Conservation (phyloP, 1,284 basidiomycete genomes). For the Retiboletus flavoniger region DNA sequence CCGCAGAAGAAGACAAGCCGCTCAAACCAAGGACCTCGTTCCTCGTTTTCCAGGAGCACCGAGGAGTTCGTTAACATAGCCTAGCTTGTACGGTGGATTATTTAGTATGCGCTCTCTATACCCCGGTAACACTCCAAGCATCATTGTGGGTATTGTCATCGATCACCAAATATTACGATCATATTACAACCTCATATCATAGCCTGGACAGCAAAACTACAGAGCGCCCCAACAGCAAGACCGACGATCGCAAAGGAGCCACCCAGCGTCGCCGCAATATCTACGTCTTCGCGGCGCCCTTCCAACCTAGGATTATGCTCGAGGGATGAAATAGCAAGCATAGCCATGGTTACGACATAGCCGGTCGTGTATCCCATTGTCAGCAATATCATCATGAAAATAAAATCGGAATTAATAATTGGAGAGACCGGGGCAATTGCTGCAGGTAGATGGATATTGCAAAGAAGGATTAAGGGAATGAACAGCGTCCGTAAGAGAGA, state of each 20-base stretch:
- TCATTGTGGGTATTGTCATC: not conserved
- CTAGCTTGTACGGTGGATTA: not conserved
- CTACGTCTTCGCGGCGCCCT: constrained; percentile 70
- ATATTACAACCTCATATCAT: constrained; percentile 53
- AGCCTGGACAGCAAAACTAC: constrained; percentile 75
- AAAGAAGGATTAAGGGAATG: constrained; percentile 80
- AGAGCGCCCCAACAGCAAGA: constrained; percentile 69
- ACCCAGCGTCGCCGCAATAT: constrained; percentile 78
- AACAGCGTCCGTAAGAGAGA: constrained; percentile 75
- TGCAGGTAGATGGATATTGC: constrained; percentile 62
- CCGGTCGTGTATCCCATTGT: constrained; percentile 78
- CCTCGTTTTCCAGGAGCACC: constrained; percentile 56
- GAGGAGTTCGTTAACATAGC: constrained; percentile 23
- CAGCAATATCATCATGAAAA: constrained; percentile 74
- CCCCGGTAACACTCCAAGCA: too few relatives aligned
- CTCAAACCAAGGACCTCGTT: constrained; percentile 57
- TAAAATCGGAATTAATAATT: constrained; percentile 67
- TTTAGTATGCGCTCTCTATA: not conserved
- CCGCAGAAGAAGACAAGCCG: constrained; percentile 51
- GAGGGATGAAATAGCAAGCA: constrained; percentile 72
- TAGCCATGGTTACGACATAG: constrained; percentile 64
- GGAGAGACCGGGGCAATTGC: constrained; percentile 36
- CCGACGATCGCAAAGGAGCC: constrained; percentile 80
- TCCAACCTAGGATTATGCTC: constrained; percentile 68
- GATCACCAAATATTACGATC: not conserved